Percentiles rank a stretch among this genome's conserved stretches.
Evolutionary conservation across 768 basidiomycete species (phyloP).

Genomic region (Lepiota brunneoincarnata): DNA sequence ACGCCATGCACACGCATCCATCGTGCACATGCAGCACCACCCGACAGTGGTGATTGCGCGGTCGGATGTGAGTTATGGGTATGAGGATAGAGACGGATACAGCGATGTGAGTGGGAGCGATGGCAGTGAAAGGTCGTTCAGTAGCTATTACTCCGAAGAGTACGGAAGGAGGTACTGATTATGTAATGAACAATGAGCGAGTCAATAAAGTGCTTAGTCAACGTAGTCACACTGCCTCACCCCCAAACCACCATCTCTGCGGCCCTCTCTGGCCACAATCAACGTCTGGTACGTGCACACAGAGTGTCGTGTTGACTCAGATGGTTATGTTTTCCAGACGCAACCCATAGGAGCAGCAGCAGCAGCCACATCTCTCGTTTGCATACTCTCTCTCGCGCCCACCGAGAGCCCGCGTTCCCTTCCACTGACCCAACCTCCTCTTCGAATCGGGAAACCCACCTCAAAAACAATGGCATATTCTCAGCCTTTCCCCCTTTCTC

Average conservation of each 20-base stretch:
- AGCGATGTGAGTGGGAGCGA: neutral
- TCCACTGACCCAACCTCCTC: slow-evolving; percentile 1
- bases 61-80: slow-evolving; percentile 1
- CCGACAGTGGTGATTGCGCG: slow-evolving; percentile 4
- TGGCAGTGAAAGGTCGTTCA: slow-evolving; percentile 6
- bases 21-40: neutral
- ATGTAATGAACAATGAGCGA: neutral
- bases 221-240: no score
- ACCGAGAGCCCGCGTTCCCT: slow-evolving; percentile 7
- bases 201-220: no score
- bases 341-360: slow-evolving; percentile 9
- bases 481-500: slow-evolving; percentile 78
- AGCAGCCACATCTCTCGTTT: neutral
- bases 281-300: no score
- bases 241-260: no score
- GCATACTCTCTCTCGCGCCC: slow-evolving; percentile 4
- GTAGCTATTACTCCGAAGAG: neutral
- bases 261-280: no score
- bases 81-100: neutral
- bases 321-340: neutral
- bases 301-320: no score
- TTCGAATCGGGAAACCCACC: neutral
- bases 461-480: slow-evolving; percentile 55
- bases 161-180: neutral
- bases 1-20: neutral